Percentiles rank a stretch among this genome's conserved stretches.
phyloP scores from a whole-genome alignment of 2,329 filamentous ascomycete species.

The Microsporum ferrugineum region DNA sequence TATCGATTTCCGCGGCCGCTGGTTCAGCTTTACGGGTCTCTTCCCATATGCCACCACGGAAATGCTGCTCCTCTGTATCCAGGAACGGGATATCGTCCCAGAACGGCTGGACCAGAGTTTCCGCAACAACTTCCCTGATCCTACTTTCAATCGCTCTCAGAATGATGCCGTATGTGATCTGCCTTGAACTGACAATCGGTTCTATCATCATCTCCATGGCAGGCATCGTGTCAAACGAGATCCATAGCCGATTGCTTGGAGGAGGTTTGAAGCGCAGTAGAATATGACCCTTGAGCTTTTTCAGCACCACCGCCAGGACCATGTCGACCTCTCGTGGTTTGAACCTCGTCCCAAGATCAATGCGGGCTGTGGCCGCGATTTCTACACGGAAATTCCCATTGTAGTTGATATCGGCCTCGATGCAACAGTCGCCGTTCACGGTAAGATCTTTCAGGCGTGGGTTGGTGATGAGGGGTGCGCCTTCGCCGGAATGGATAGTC shows the following conservation, averaged over 20 bases:
- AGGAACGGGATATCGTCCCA: slow-evolving; percentile 96
- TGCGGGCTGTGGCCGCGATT: slow-evolving; percentile 81
- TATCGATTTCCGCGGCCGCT: slow-evolving; percentile 21
- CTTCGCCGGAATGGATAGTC: slow-evolving; percentile 73
- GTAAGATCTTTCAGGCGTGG: slow-evolving; percentile 77
- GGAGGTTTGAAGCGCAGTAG: slow-evolving; percentile 84
- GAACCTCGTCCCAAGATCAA: slow-evolving; percentile 79
- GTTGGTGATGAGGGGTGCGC: slow-evolving; percentile 80
- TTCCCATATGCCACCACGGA: slow-evolving; percentile 75
- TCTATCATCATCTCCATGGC: slow-evolving; percentile 91
- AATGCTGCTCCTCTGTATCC: slow-evolving; percentile 62
- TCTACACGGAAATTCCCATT: slow-evolving; percentile 81
- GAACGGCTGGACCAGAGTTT: slow-evolving; percentile 82
- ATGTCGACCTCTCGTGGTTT: slow-evolving; percentile 84
- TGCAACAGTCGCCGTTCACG: slow-evolving; percentile 77
- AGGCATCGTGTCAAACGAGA: slow-evolving; percentile 86
- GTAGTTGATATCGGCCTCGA: slow-evolving; percentile 81
- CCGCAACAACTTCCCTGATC: slow-evolving; percentile 85
- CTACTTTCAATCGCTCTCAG: slow-evolving; percentile 86
- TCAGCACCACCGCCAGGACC: slow-evolving; percentile 72
- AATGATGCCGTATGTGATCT: slow-evolving; percentile 90
- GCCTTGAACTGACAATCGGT: slow-evolving; percentile 85
- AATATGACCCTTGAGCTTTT: slow-evolving; percentile 72
- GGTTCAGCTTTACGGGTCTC: not conserved
- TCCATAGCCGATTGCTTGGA: slow-evolving; percentile 92